phyloP scores from a whole-genome alignment of 2,329 filamentous ascomycete genomes.

The Colletotrichum tanaceti region DNA sequence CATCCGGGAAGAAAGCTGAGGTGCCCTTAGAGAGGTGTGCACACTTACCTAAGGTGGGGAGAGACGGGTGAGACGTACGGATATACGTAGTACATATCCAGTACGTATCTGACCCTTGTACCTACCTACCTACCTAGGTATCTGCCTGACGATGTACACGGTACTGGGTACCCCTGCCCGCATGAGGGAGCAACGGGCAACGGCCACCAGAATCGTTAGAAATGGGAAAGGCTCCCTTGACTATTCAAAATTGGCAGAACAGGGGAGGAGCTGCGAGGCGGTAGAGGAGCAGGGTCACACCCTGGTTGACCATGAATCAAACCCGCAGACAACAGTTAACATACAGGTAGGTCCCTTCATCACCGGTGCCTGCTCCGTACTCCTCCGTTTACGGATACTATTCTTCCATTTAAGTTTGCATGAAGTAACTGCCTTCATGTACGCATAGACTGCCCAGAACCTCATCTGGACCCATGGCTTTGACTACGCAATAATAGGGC shows the following conservation, averaged over 20 bases:
- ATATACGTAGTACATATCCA: no score
- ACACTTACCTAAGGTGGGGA: background rate
- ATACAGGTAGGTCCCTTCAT: slow-evolving; percentile 1
- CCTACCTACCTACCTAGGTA: background rate
- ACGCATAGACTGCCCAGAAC: background rate
- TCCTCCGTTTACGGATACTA: background rate
- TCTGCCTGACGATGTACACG: slow-evolving; percentile 22
- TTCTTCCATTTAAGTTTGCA: slow-evolving; percentile 7
- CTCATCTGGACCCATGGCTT: background rate
- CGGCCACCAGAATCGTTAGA: slow-evolving; percentile 37
- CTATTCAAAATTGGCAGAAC: slow-evolving; percentile 35
- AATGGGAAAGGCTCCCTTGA: slow-evolving; percentile 32
- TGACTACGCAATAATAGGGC: slow-evolving; percentile 18
- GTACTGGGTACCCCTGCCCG: slow-evolving; percentile 28
- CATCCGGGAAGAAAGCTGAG: slow-evolving; percentile 10
- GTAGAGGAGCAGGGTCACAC: slow-evolving; percentile 24
- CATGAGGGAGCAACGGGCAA: slow-evolving; percentile 31
- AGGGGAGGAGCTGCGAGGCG: slow-evolving; percentile 12
- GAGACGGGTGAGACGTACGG: slow-evolving; percentile 20
- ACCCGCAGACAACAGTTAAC: background rate
- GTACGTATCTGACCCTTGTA: background rate
- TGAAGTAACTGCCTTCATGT: background rate
- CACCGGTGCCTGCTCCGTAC: slow-evolving; percentile 4
- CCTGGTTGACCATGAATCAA: slow-evolving; percentile 27
- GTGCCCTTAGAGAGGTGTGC: background rate